Base-by-base conservation (phyloP, 2,329 filamentous ascomycete genomes). In the Sporothrix brasiliensis region DNA sequence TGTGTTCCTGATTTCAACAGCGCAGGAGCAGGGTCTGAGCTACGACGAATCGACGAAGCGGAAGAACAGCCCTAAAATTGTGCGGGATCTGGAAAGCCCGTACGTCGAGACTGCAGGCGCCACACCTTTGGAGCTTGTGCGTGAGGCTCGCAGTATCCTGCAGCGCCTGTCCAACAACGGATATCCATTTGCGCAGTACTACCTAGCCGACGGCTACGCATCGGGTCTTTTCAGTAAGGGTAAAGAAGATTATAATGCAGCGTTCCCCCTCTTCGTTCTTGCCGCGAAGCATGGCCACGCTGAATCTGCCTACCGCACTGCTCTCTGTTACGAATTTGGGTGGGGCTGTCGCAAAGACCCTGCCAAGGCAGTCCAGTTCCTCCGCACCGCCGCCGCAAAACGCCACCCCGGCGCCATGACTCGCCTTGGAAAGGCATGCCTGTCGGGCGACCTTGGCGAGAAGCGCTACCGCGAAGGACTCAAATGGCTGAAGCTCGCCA, bases 181-280 rank as follows among this genome's bases (percentile, higher is more conserved):
- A 60, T 97, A 97, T 79, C 95, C 95, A 0, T 98, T 97, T 79
- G 95, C 95, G 3, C 95, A 99, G 79, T 99, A 99, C 81, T 98
- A 98, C 79, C 88, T 99, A 14, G 95, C 89, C 24, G 95, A 99
- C 78, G 95, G 95, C 1, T 97, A 92, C 78, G 92, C 93, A 2
- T 97, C 94, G 6, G 95, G 95, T 0, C 84, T 99, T 30, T 98
- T 99, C 81, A 97, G 89, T 82, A 98, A 97, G 80, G 92, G 93
- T 73, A 96, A 94, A 78, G 89, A 93, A 76, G 95, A 99, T 78
- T 91, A 96, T 78, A 92, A 94, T 77, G 90, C 92, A 53, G 94
- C 95, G 0, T 98, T 98, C 77, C 91, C 93, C 10, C 88, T 98
- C 41, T 99, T 99, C 78, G 86, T 97, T 50, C 88, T 95, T 19